Conservation (phyloP, 108 stramenopile genomes). For the Nitzschia sp. region DNA sequence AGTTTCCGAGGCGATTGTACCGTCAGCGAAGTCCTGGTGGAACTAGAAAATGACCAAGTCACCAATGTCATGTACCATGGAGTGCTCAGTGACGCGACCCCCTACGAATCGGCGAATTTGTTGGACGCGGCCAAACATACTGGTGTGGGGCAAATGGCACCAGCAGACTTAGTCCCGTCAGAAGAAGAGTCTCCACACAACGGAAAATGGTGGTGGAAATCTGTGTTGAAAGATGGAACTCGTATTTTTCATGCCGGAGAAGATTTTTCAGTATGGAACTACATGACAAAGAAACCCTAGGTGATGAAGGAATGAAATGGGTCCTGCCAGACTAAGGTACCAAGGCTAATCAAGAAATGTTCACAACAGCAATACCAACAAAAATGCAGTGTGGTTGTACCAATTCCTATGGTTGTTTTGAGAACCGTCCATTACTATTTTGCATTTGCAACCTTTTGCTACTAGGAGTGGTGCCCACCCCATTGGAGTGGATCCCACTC, state of each 20-base stretch:
- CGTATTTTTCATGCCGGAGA: conserved; percentile 55
- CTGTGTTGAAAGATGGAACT: conserved; percentile 40
- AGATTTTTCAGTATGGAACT: conserved; percentile 67
- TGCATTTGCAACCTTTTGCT: no score
- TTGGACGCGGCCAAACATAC: conserved; percentile 21
- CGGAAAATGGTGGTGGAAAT: conserved; percentile 61
- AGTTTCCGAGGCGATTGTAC: conserved; percentile 46
- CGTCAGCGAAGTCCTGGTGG: conserved; percentile 62
- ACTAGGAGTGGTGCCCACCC: no score
- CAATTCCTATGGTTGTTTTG: no score
- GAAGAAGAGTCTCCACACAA: conserved; percentile 29
- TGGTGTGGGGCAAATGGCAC: conserved; percentile 21
- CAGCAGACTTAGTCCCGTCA: conserved; percentile 12
- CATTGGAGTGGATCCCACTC: no score
- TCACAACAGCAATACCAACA: no score
- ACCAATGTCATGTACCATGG: conserved; percentile 55
- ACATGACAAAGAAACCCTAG: conserved; percentile 21
- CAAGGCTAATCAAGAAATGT: no score
- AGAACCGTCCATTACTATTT: no score
- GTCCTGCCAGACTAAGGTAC: no score
- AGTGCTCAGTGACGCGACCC: conserved; percentile 62
- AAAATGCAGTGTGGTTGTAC: no score
- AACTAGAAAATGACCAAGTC: conserved; percentile 23
- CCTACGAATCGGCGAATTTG: conserved; percentile 53
- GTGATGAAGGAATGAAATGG: no score